These are phyloP conservation scores for Paraleonurus japonicus DNA, from an alignment of 257 asterid species.

Conservation along the genomic window DNA sequence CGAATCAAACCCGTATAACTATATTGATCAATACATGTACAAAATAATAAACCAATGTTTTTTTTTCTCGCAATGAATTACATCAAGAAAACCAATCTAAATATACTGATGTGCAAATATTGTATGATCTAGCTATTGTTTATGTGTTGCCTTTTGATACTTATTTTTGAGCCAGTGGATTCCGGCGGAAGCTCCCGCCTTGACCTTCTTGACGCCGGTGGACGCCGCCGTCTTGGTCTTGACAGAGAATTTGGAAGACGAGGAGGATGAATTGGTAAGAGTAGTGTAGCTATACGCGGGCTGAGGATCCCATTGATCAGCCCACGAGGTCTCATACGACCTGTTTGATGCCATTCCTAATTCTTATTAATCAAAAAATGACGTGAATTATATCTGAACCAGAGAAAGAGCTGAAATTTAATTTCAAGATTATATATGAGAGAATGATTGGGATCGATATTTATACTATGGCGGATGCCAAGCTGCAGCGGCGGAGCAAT, in stretches of 20 bases:
- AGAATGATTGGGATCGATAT: not conserved
- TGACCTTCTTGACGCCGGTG: slow-evolving; percentile 64
- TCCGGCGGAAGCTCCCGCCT: slow-evolving; percentile 66
- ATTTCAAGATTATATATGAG: not conserved
- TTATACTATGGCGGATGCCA: slow-evolving; percentile 5
- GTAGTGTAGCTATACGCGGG: slow-evolving; percentile 31
- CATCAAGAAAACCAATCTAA: not conserved
- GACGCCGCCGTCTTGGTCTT: slow-evolving; percentile 56
- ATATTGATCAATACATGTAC: not conserved
- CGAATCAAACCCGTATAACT: not conserved
- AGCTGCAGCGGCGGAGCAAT: not conserved
- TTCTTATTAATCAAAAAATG: not conserved
- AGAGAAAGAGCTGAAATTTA: not conserved
- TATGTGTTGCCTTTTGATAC: slow-evolving; percentile 48
- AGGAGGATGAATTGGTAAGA: slow-evolving; percentile 15
- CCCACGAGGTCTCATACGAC: slow-evolving; percentile 65
- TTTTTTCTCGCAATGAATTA: not conserved
- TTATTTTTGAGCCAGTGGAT: slow-evolving; percentile 64
- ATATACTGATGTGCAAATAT: not conserved
- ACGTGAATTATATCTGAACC: not conserved
- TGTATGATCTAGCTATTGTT: slow-evolving; percentile 25
- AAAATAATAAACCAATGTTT: slow-evolving; percentile 9
- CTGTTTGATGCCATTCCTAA: slow-evolving; percentile 34
- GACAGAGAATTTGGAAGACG: slow-evolving; percentile 37
- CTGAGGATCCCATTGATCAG: slow-evolving; percentile 63